Conservation (phyloP, 1,284 basidiomycete genomes). For the Trametes hirsuta region DNA sequence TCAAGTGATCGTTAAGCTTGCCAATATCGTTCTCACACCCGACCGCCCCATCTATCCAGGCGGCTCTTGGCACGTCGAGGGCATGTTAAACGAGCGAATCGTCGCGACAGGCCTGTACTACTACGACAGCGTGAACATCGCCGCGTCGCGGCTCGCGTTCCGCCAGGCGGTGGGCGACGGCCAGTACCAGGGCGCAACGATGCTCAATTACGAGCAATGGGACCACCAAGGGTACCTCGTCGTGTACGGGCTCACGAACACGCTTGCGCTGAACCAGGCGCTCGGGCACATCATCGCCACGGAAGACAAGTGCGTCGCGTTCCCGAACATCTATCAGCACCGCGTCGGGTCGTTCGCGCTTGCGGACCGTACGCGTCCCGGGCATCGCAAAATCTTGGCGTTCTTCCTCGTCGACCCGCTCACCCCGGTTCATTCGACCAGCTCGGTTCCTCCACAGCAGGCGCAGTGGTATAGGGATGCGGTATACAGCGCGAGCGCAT, state of each 20-base stretch:
- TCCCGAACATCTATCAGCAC: constrained; percentile 18
- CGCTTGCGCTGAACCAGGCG: constrained; percentile 6
- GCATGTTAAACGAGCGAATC: constrained; percentile 47
- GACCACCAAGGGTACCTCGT: constrained; percentile 8
- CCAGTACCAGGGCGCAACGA: constrained; percentile 1
- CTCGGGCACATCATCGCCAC: constrained; percentile 14
- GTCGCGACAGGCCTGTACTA: constrained; percentile 34
- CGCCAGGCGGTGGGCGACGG: constrained; percentile 16
- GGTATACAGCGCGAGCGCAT: not conserved
- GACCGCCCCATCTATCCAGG: constrained; percentile 32
- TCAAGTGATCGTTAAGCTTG: constrained; percentile 38
- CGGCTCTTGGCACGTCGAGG: constrained; percentile 38
- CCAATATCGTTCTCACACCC: constrained; percentile 34
- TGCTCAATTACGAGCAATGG: constrained; percentile 11
- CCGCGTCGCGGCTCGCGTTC: constrained; percentile 25
- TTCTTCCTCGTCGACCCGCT: constrained; percentile 36
- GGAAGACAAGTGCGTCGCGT: constrained; percentile 12
- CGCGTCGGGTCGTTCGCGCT: constrained; percentile 33
- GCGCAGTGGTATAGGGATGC: constrained; percentile 3
- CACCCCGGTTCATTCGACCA: constrained; percentile 6
- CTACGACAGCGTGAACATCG: constrained; percentile 22
- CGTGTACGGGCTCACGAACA: constrained; percentile 1
- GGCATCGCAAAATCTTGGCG: constrained; percentile 34
- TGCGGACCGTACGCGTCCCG: constrained; percentile 29
- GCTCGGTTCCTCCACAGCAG: constrained; percentile 10